Base-by-base conservation (phyloP, 2,329 filamentous ascomycete genomes). In the Fusarium subtropicale region DNA sequence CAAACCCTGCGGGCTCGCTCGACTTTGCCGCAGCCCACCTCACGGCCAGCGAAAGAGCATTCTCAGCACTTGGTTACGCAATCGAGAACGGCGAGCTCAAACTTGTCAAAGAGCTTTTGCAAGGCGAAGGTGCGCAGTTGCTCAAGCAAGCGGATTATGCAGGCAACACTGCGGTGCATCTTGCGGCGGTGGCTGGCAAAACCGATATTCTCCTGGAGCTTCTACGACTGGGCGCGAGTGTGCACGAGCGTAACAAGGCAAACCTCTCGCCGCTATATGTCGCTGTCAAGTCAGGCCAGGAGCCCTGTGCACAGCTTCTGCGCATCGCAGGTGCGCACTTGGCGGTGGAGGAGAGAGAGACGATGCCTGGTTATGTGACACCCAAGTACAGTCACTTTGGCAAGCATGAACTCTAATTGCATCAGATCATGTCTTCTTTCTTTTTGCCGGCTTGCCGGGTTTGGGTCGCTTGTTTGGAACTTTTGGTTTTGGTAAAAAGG, bases 121-220 rank as follows among this genome's bases (percentile, higher is more conserved):
- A 88, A 38, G 86, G 86, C 44, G 90, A 92, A 74, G 86, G 89
- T 66, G 81, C 75, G 34, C 87, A 86, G 80, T 83, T 96, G 22
- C 84, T 96, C 45, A 92, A 92, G 75, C 89, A 90, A 67, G 87
- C 88, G 31, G 92, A 96, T 80, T 95, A 95, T 76, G 91, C 91
- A 22, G 92, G 92, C 47, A 96, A 95, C 80, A 95, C 92, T 28
- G 85, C 84, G 6, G 79, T 88, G 38, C 87, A 89, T 73, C 82
- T 89, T 4, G 87, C 87, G 2, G 85, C 87, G 31, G 83, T 88
- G 7, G 82, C 84, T 2, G 83, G 87, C 20, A 82, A 85, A 60
- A 79, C 81, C 1, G 81, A 82, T n/a, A 84, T 91, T 31, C 79
- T 91, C 71, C 80, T 84, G 26, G 86, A 88, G 73, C 79, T 92